phyloP scores from a whole-genome alignment of 2,329 filamentous ascomycete genomes.

The Microcyclosporella mali region DNA sequence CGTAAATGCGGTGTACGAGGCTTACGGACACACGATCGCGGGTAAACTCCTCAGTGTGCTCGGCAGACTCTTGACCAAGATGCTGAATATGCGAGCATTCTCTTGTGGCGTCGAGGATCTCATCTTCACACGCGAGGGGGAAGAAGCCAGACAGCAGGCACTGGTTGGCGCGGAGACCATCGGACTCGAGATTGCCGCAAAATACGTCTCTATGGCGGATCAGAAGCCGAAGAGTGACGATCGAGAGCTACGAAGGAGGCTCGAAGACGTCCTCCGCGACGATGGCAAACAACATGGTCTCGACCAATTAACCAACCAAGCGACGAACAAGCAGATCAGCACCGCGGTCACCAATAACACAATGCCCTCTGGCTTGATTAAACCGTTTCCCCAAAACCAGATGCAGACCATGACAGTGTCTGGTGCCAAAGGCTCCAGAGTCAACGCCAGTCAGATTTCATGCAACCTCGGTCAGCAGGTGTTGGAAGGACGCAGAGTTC shows the following conservation, averaged over 20 bases:
- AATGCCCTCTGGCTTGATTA: conserved; percentile 75
- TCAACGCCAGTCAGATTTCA: conserved; percentile 96
- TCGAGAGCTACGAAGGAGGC: conserved; percentile 64
- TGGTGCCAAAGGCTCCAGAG: conserved; percentile 84
- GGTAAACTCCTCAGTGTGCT: conserved; percentile 84
- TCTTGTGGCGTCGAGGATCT: conserved; percentile 97
- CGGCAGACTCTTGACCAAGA: conserved; percentile 80
- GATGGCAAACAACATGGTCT: conserved; percentile 84
- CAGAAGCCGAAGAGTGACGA: conserved; percentile 57
- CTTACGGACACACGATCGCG: conserved; percentile 80
- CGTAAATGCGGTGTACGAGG: conserved; percentile 86
- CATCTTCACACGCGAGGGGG: conserved; percentile 72
- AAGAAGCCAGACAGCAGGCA: conserved; percentile 61
- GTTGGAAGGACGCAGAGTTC: conserved; percentile 88
- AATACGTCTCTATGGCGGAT: conserved; percentile 78
- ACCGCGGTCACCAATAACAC: conserved; percentile 71
- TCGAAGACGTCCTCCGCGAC: conserved; percentile 87
- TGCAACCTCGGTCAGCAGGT: conserved; percentile 97
- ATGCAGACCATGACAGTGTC: conserved; percentile 99
- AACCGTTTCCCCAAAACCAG: conserved; percentile 91
- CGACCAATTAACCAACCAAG: conserved; percentile 77
- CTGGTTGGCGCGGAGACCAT: conserved; percentile 61
- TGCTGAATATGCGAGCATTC: conserved; percentile 89
- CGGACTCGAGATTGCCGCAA: conserved; percentile 73
- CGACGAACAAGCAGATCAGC: conserved; percentile 60